A percentile compares a stretch with the other conserved stretches of the same genome.
Evolutionary conservation across 768 basidiomycete species (phyloP).

Genomic region (Rossbeevera mucosa): DNA sequence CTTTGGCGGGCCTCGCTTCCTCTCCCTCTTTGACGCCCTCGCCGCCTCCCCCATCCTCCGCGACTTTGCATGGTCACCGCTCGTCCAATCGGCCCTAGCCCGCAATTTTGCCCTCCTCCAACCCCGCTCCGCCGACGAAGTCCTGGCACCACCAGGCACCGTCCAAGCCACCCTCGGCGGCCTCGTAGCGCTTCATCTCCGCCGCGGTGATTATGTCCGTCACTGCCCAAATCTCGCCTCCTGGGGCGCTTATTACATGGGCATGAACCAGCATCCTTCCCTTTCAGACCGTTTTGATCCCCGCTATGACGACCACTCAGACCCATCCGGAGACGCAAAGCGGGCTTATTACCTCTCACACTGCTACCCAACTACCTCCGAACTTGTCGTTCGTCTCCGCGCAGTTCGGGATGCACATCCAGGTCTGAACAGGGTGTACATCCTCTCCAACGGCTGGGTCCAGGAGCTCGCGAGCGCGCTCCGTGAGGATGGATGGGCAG

Average conservation of each 20-base stretch:
- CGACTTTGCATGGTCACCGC: conserved; percentile 51
- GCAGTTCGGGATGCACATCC: conserved; percentile 33
- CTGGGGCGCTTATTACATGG: conserved; percentile 45
- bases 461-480: conserved; percentile 36
- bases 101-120: conserved; percentile 45
- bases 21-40: conserved; percentile 42
- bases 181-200: conserved; percentile 52
- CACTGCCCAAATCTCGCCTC: conserved; percentile 49
- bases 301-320: conserved; percentile 1
- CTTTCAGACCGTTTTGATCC: conserved; percentile 39
- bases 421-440: conserved; percentile 35
- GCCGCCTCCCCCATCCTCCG: conserved; percentile 44
- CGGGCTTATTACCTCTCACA: conserved; percentile 2
- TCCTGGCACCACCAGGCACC: conserved; percentile 14
- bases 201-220: conserved; percentile 56
- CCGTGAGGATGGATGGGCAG: conserved; percentile 46
- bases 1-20: conserved; percentile 40
- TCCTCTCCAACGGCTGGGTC: conserved; percentile 52
- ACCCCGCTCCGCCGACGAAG: conserved; percentile 25
- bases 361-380: conserved; percentile 26
- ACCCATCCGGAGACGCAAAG: neutral
- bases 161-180: conserved; percentile 32
- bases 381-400: conserved; percentile 39
- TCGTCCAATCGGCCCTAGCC: conserved; percentile 46
- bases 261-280: conserved; percentile 44